Base-by-base conservation (phyloP, 2,329 filamentous ascomycete genomes). In the Escovopsis weberi region DNA sequence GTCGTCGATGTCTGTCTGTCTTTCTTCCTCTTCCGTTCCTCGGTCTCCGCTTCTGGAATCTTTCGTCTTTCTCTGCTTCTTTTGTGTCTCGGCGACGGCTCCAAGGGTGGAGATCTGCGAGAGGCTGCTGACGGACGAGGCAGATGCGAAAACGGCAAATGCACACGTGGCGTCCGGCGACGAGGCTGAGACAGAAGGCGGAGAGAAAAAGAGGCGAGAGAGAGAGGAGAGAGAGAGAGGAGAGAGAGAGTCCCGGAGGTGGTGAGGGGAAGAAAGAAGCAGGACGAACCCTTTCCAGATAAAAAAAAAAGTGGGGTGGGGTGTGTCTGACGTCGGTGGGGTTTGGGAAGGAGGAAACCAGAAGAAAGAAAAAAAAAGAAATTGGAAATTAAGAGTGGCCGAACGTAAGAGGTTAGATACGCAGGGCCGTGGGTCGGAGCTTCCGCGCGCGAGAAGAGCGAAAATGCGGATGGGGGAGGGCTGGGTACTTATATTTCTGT, bases 401-500 rank as follows among this genome's bases (percentile, higher is more conserved):
- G 55, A 61, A 69, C 64, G 65, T 58, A 59, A 58, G 59, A 59
- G 61, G 63, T 32, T 57, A 60, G 61, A 59, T 69, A 67, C 67
- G 66, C 65, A 69, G 57, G 68, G 68, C 67, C 65, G 64, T 66
- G 61, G 66, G 67, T 73, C 68, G 68, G 66, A 62, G 67, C 63
- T 72, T 73, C 69, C 68, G 63, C 68, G 65, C 69, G 65, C 69
- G 63, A 65, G 62, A 67, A 56, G 58, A 57, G 63, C 60, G 57
- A 65, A 67, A 65, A 60, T 59, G 57, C 59, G 55, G 65, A 62
- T 65, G 71, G 69, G 71, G 70, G 69, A 68, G 63, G 63, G 59
- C 59, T 59, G 56, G 58, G 62, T 71, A 64, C 64, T 74, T 74
- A 74, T 74, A 74, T 67, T 72, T 72, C 69, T 71, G 56, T 50